Base-by-base conservation (phyloP, 768 basidiomycete genomes). In the Lentinula detonsa region DNA sequence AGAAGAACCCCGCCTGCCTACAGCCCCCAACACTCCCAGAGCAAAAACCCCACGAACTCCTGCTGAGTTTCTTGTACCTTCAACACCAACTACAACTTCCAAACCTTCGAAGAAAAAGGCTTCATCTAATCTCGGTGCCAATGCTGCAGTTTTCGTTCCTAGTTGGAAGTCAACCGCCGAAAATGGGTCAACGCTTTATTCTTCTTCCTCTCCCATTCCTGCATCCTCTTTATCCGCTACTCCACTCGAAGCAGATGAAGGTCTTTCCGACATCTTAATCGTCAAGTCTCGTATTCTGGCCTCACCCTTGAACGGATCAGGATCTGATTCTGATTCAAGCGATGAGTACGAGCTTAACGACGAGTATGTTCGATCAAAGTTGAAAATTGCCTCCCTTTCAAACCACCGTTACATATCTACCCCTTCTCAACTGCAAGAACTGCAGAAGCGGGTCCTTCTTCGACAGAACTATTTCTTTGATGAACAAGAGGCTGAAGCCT, bases 381-480 rank as follows among this genome's bases (percentile, higher is more conserved):
- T 91, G 60, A 75, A 81, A 62, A 75, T 87, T 18, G 73, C 81
- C 57, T 72, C 76, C 53, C 72, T 85, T 23, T 78, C 76, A n/a
- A 69, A 70, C 21, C 72, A 71, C 33, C 66, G 71, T 28, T 65
- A 65, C 49, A 65, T 64, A 48, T 66, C 67, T 42, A 67, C 72
- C 50, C 62, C 67, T n/a, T 60, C 68, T 18, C 67, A 73, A 31
- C 65, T 76, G 11, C 72, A 71, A 59, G 68, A 74, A 31, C 69
- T 90, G 40, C 79, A 76, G 9, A 66, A 73, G 52, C 82, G 76
- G 43, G 70, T 91, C 43, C 69, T 74, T 48, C 68, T 85, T 28
- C 80, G 81, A 67, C 73, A 75, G 23, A 75, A 87, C 69, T 91
- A 91, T 65, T 81, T 91, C 60, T 93, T 94, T 67, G 79, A 90